Percentiles rank a stretch among this genome's conserved stretches.
Conservation (phyloP, 139 green algal genomes). For the Gonium pectorale region DNA sequence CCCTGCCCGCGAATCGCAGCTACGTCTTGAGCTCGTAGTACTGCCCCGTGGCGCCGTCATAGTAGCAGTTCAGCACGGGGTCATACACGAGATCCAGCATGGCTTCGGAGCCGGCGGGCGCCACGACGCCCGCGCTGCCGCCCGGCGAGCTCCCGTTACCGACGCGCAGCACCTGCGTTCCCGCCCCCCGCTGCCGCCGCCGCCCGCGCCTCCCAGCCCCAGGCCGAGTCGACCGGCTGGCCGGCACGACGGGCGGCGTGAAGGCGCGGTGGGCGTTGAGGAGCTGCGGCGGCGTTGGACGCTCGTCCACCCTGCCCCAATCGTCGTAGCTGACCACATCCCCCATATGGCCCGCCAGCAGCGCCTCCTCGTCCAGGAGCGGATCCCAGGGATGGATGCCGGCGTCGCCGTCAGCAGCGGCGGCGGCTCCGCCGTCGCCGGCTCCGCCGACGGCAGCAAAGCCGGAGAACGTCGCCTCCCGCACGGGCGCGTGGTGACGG, state of each 20-base stretch:
- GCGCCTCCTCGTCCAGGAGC: conserved; percentile 36
- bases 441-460: neutral
- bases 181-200: neutral
- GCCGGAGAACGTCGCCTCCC: neutral
- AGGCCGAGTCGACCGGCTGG: conserved; percentile 37
- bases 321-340: conserved; percentile 9
- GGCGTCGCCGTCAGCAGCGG: neutral
- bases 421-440: neutral
- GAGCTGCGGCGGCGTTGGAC: conserved; percentile 13
- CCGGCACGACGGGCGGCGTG: conserved; percentile 54
- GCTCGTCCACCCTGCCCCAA: neutral
- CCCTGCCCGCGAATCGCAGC: too few relatives aligned
- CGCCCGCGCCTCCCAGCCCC: neutral
- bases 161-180: neutral
- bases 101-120: conserved; percentile 3
- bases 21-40: conserved; percentile 64
- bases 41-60: conserved; percentile 55
- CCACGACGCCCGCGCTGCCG: neutral
- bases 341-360: neutral
- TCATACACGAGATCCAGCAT: conserved; percentile 68
- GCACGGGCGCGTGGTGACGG: neutral
- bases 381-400: neutral
- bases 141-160: neutral
- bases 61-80: conserved; percentile 71
- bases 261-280: conserved; percentile 32